Percentiles rank a stretch among this genome's conserved stretches.
phyloP scores from a whole-genome alignment of 1,284 basidiomycete genomes.

The Exsudoporus floridanus region DNA sequence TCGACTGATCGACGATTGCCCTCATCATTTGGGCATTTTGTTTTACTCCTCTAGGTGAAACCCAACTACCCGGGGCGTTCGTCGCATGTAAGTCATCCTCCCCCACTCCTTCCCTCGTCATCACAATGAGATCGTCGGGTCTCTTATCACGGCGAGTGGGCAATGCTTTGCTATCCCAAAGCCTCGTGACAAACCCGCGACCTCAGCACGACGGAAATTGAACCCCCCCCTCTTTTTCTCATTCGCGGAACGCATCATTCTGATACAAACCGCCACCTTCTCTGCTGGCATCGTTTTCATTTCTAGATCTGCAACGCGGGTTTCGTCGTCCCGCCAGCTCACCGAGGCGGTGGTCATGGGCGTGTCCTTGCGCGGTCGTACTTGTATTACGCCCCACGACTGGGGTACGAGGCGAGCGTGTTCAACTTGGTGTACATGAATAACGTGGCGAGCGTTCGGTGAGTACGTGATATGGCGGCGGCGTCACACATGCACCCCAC shows the following conservation, averaged over 20 bases:
- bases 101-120: not conserved
- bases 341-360: slow-evolving; percentile 74
- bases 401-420: slow-evolving; percentile 85
- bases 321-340: slow-evolving; percentile 75
- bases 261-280: not conserved
- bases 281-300: not conserved
- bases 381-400: slow-evolving; percentile 75
- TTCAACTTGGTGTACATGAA: slow-evolving; percentile 94
- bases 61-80: slow-evolving; percentile 93
- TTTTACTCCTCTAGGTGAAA: slow-evolving; percentile 55
- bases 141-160: not conserved
- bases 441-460: slow-evolving; percentile 71
- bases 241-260: not conserved
- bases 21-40: not conserved
- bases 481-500: too few species aligned
- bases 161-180: not conserved
- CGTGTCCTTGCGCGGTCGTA: slow-evolving; percentile 76
- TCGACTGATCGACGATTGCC: slow-evolving; percentile 12
- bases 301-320: slow-evolving; percentile 83
- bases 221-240: not conserved
- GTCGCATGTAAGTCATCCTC: slow-evolving; percentile 71
- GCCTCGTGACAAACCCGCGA: not conserved
- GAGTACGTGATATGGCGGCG: slow-evolving; percentile 12
- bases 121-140: slow-evolving; percentile 2
- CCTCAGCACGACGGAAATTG: slow-evolving; percentile 17